Conservation (phyloP, 2,329 filamentous ascomycete species). For the Neofusicoccum ribis region DNA sequence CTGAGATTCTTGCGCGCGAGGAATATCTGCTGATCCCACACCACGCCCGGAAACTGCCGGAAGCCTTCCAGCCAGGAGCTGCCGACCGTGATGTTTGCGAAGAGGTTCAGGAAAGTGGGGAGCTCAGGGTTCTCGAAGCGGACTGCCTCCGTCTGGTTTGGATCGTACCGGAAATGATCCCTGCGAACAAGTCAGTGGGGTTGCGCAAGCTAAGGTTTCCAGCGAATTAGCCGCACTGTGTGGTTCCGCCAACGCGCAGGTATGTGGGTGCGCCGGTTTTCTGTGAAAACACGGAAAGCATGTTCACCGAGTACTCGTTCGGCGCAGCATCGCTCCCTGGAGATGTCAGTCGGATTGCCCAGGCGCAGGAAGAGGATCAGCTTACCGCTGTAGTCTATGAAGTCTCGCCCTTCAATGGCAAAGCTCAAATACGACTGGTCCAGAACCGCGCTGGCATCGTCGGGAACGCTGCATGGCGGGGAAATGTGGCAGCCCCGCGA, state of each 20-base stretch:
- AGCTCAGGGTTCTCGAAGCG: background rate
- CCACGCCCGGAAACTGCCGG: background rate
- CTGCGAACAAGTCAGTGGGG: background rate
- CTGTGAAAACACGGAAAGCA: conserved; percentile 3
- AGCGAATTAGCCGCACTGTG: background rate
- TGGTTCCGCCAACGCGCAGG: conserved; percentile 10
- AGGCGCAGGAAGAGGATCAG: background rate
- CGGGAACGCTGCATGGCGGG: background rate
- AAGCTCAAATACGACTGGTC: conserved; percentile 3
- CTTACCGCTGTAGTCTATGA: conserved; percentile 6
- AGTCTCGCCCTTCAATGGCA: conserved; percentile 3
- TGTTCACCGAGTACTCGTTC: conserved; percentile 11
- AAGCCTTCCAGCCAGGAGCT: background rate
- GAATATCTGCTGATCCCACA: conserved; percentile 8
- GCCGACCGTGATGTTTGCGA: conserved; percentile 8
- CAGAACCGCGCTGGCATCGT: background rate
- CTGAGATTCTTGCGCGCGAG: conserved; percentile 6
- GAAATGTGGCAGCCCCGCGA: background rate
- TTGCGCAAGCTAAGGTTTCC: background rate
- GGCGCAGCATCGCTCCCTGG: background rate
- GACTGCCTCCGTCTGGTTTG: background rate
- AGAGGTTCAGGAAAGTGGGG: background rate
- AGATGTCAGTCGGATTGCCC: background rate
- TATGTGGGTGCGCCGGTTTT: background rate
- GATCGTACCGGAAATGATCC: conserved; percentile 14